Evolutionary conservation across 2,329 filamentous ascomycete species (phyloP), one percentile per base, ranked within the genome.

Genomic region (Fusarium equiseti): DNA sequence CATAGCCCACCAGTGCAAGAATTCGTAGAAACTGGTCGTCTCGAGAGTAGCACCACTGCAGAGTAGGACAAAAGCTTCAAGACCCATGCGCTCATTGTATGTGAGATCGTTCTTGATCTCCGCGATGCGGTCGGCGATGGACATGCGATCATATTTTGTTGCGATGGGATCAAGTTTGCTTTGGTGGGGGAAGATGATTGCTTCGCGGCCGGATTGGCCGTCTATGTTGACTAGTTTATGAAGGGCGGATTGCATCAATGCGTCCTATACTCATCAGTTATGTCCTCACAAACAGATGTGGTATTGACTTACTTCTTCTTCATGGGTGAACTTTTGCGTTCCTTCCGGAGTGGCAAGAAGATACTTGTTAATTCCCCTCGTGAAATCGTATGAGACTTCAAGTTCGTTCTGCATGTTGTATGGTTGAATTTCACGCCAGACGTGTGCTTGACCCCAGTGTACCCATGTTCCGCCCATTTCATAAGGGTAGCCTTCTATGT

Each of bases 391-490:
- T 0, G 80, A 82, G 5, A 77, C 49, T 27, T 82, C 79, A 5
- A 84, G 70, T 2, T 82, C 78, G 22, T 79, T 75, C 16, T 79
- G 76, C 79, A 86, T 82, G 6, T 79, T 74, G 60, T 86, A 86
- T n/a, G 83, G 72, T 1, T 79, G 76, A 5, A 86, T 81, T 55
- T 86, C 84, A 6, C 82, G 76, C 79, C 80, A 84, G 5, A 83
- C 74, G 32, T 82, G 80, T 0, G 82, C 75, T 51, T 84, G 82
- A 3, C 77, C 76, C 83, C 83, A 84, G 56, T 81, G 81, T 0
- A 86, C 78, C 83, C 83, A 86, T 0, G 83, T 85, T 0, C 85
- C 85, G 0, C 84, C 84, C 80, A 86, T 82, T 53, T 86, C 84
- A 51, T 80, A 84, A 0, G 79, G 79, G 16, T 84, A 82, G 0